These are phyloP conservation scores for Neurospora terricola DNA, from an alignment of 495 filamentous ascomycete genomes.

Conservation along the genomic window DNA sequence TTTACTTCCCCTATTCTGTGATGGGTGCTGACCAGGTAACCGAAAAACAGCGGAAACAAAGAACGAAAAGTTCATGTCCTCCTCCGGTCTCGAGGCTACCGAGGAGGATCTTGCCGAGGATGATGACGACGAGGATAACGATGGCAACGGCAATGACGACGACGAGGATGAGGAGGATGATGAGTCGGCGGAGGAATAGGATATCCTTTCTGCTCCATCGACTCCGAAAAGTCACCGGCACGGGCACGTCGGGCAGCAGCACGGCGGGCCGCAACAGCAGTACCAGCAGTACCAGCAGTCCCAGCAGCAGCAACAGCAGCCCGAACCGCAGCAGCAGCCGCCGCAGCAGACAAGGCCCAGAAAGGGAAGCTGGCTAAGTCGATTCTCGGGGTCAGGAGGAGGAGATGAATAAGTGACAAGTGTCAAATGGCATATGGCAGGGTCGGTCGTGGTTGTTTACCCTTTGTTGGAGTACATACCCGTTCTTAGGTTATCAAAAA, in stretches of 20 bases:
- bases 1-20: no score
- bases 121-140: conserved; percentile 22
- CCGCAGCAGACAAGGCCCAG: not conserved
- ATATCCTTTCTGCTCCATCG: not conserved
- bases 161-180: conserved; percentile 6
- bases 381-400: not conserved
- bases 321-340: not conserved
- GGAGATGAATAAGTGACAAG: not conserved
- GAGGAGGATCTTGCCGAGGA: conserved; percentile 40
- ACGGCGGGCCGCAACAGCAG: not conserved
- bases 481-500: no score
- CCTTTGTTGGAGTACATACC: no score
- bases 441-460: no score
- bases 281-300: no score
- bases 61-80: conserved; percentile 77
- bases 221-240: not conserved
- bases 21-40: no score
- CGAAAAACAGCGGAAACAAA: conserved; percentile 53
- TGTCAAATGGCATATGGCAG: no score
- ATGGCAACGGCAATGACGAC: conserved; percentile 5
- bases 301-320: not conserved
- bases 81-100: conserved; percentile 60
- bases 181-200: not conserved
- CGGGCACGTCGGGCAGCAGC: not conserved
- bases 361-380: not conserved